Conservation (phyloP, 2,329 filamentous ascomycete species). For the Hypoxylon sp. region DNA sequence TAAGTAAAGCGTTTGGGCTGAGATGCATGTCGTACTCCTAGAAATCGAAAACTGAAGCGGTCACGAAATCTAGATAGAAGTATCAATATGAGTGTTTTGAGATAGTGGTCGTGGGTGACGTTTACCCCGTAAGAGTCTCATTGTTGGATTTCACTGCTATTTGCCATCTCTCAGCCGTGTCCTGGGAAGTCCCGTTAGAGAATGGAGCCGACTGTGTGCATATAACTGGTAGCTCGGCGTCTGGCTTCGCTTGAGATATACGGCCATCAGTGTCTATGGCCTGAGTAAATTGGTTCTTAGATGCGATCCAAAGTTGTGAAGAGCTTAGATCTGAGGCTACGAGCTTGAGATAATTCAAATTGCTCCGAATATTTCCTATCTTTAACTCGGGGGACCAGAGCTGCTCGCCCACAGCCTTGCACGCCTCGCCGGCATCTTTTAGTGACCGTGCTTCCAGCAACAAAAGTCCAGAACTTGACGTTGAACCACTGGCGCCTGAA, state of each 20-base stretch:
- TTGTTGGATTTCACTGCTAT: conserved; percentile 58
- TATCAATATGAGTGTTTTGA: conserved; percentile 3
- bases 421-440: conserved; percentile 53
- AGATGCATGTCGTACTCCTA: conserved; percentile 64
- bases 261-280: conserved; percentile 52
- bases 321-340: conserved; percentile 46
- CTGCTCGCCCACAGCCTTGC: conserved; percentile 58
- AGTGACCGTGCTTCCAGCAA: conserved; percentile 54
- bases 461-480: conserved; percentile 56
- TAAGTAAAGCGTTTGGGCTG: conserved; percentile 63
- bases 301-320: conserved; percentile 58
- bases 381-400: conserved; percentile 56
- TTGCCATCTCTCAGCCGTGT: conserved; percentile 56
- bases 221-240: conserved; percentile 54
- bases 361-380: conserved; percentile 52
- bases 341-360: conserved; percentile 58
- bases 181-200: conserved; percentile 54
- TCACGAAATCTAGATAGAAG: conserved; percentile 46
- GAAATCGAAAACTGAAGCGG: conserved; percentile 62
- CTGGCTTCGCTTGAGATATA: conserved; percentile 40
- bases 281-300: conserved; percentile 42
- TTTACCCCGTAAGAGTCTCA: conserved; percentile 57
- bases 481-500: conserved; percentile 55
- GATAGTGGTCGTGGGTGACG: not conserved
- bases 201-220: conserved; percentile 63